Conservation (phyloP, 768 basidiomycete genomes). For the Grammothele lineata region DNA sequence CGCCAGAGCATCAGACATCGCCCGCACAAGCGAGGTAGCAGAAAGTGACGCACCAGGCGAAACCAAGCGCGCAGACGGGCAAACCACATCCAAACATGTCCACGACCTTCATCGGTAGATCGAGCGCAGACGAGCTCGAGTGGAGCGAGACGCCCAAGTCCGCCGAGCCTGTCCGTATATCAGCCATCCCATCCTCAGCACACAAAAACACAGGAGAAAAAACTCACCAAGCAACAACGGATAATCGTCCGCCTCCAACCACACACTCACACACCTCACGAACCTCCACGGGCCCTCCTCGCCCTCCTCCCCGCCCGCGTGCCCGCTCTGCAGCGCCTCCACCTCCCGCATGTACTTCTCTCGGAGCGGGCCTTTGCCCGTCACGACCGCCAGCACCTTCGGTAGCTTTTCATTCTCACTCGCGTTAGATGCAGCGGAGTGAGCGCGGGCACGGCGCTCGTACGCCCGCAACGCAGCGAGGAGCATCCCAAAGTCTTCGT, state of each 20-base stretch:
- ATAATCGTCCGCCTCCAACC: conserved; percentile 90
- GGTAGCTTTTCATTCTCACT: conserved; percentile 41
- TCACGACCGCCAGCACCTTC: conserved; percentile 78
- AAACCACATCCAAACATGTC: conserved; percentile 99
- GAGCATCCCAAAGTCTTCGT: conserved; percentile 90
- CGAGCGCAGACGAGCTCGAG: conserved; percentile 82
- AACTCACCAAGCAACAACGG: conserved; percentile 71
- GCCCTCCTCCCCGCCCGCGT: conserved; percentile 16
- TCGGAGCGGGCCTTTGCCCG: conserved; percentile 83
- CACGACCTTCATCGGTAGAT: conserved; percentile 98
- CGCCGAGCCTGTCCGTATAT: conserved; percentile 59
- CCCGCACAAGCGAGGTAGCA: neutral
- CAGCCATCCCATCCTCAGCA: neutral
- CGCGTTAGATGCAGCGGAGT: conserved; percentile 20
- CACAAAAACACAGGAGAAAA: neutral
- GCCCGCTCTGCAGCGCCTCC: conserved; percentile 45
- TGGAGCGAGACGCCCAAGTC: conserved; percentile 92
- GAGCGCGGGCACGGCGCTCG: conserved; percentile 48
- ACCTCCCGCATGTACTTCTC: conserved; percentile 72
- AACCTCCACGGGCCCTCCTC: conserved; percentile 51
- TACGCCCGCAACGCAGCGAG: conserved; percentile 71
- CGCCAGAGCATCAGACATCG: neutral
- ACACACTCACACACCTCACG: conserved; percentile 77
- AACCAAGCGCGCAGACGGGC: conserved; percentile 88
- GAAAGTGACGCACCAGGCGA: conserved; percentile 61